Evolutionary conservation across 2,329 filamentous ascomycete species (phyloP).

Genomic region (Claviceps purpurea): DNA sequence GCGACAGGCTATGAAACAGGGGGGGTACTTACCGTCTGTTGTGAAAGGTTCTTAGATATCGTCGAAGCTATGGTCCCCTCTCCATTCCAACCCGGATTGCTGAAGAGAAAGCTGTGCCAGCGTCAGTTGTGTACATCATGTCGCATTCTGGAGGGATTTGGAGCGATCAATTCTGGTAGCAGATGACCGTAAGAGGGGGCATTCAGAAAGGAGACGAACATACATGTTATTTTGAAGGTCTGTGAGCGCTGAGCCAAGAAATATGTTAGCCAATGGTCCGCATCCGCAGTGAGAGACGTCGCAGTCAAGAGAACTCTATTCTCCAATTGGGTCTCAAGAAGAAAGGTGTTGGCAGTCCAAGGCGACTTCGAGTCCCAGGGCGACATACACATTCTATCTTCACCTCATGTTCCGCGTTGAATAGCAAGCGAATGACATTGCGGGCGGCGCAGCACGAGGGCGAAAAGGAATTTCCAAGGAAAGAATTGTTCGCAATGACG

Average conservation of each 20-base stretch:
- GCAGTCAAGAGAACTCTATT: not conserved
- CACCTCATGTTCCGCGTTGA: conserved; percentile 25
- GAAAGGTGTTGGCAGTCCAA: not conserved
- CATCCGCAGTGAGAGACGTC: conserved; percentile 4
- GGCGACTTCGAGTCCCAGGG: not conserved
- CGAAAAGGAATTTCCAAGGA: not conserved
- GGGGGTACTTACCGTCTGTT: conserved; percentile 33
- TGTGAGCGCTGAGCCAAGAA: conserved; percentile 27
- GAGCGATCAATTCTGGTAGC: not conserved
- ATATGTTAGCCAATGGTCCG: conserved; percentile 3
- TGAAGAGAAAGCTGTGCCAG: conserved; percentile 39
- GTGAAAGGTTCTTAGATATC: conserved; percentile 43
- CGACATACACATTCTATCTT: conserved; percentile 30
- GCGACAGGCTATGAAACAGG: not conserved
- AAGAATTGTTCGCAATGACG: conserved; percentile 3
- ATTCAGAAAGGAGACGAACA: conserved; percentile 11
- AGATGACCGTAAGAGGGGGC: not conserved
- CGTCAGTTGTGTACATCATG: conserved; percentile 3
- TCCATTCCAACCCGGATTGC: conserved; percentile 42
- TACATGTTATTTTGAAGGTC: conserved; percentile 39
- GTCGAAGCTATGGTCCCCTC: conserved; percentile 36
- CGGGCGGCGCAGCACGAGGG: conserved; percentile 17
- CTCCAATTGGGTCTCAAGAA: not conserved
- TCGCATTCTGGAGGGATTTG: not conserved
- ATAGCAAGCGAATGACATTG: conserved; percentile 20